phyloP scores from a whole-genome alignment of 495 filamentous ascomycete genomes.

The Aspergillus hancockii region DNA sequence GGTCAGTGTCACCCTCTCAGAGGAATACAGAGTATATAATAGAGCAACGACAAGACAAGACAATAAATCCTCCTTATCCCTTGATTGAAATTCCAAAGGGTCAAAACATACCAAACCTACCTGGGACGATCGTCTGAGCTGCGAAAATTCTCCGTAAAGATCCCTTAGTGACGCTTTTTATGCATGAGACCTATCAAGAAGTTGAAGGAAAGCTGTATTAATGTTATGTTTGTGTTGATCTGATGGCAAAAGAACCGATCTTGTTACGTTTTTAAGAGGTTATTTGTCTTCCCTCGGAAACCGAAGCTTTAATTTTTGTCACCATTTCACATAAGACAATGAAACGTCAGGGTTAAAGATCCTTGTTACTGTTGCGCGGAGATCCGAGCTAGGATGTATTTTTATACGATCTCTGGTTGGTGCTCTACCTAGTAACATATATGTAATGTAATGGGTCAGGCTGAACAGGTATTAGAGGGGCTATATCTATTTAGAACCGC shows the following conservation, averaged over 20 bases:
- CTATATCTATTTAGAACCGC: no score
- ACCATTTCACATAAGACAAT: neutral
- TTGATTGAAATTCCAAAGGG: slow-evolving; percentile 8
- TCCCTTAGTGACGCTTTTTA: neutral
- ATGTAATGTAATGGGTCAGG: neutral
- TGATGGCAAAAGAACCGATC: neutral
- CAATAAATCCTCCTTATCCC: neutral
- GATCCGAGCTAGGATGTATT: neutral
- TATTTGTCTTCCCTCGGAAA: neutral
- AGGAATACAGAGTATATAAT: neutral
- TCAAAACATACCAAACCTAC: slow-evolving; percentile 6
- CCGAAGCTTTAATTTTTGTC: neutral
- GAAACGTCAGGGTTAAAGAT: neutral
- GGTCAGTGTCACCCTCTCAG: neutral
- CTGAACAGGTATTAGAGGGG: no score
- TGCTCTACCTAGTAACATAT: neutral
- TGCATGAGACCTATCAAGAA: slow-evolving; percentile 10
- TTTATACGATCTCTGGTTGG: neutral
- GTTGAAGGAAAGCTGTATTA: neutral
- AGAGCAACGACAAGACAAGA: neutral
- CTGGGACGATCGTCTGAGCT: neutral
- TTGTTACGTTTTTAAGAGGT: neutral
- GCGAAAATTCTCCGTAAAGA: neutral
- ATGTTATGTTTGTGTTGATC: neutral
- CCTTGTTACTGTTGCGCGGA: neutral